These are phyloP conservation scores for Phytophthora pini DNA, from an alignment of 352 stramenopile species.

Conservation along the genomic window DNA sequence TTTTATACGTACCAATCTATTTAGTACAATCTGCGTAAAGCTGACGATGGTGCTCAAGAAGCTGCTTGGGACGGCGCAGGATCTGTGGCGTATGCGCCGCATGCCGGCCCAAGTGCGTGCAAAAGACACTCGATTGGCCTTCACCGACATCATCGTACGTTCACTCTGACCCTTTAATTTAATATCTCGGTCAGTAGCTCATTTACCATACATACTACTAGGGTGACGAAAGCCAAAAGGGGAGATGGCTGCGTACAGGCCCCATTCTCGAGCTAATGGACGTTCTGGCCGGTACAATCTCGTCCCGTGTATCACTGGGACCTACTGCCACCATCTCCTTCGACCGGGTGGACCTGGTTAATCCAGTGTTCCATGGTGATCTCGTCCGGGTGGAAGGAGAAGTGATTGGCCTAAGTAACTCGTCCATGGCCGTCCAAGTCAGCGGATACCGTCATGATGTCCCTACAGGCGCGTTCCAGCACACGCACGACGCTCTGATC, in stretches of 20 bases:
- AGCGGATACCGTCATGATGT: slow-evolving; percentile 59
- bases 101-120: slow-evolving; percentile 54
- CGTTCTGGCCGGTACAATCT: slow-evolving; percentile 52
- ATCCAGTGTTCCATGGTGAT: slow-evolving; percentile 63
- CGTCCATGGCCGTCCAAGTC: slow-evolving; percentile 62
- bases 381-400: slow-evolving; percentile 61
- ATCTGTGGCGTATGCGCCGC: slow-evolving; percentile 50
- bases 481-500: slow-evolving; percentile 66
- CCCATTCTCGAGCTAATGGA: slow-evolving; percentile 68
- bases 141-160: slow-evolving; percentile 65
- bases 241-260: slow-evolving; percentile 49
- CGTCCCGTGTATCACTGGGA: slow-evolving; percentile 42
- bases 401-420: slow-evolving; percentile 55
- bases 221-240: slow-evolving; percentile 59
- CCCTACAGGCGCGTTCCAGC: slow-evolving; percentile 42
- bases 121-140: slow-evolving; percentile 59
- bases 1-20: background rate
- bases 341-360: slow-evolving; percentile 61
- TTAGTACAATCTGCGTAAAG: background rate
- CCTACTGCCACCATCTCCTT: slow-evolving; percentile 60
- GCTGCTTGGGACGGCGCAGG: slow-evolving; percentile 46
- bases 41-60: slow-evolving; percentile 48
- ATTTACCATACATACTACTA: slow-evolving; percentile 6
- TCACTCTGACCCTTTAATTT: background rate
- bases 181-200: background rate